Evolutionary conservation across 352 stramenopile species (phyloP).

Genomic region (Phytopythium ostracodes): DNA sequence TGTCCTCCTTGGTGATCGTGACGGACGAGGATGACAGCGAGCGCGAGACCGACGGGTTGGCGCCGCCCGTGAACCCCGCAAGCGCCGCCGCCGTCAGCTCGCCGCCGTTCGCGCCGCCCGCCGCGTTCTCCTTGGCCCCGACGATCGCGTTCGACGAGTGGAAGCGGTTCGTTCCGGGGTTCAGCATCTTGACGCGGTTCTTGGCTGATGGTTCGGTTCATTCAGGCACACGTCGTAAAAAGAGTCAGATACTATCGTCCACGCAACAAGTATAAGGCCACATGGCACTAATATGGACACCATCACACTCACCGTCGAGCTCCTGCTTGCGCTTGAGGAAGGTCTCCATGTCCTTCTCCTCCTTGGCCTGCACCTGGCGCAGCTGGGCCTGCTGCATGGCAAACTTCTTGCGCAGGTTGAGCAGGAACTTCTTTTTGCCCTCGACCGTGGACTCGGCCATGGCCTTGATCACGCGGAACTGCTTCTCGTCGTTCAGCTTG

Average conservation of each 20-base stretch:
- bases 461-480: conserved; percentile 83
- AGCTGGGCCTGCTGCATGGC: conserved; percentile 54
- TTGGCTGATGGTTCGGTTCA: conserved; percentile 25
- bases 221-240: neutral
- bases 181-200: conserved; percentile 65
- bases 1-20: conserved; percentile 79
- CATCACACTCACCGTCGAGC: conserved; percentile 48
- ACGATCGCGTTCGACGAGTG: conserved; percentile 72
- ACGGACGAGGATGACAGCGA: conserved; percentile 70
- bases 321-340: conserved; percentile 72
- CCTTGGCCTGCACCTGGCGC: conserved; percentile 39
- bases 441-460: conserved; percentile 77
- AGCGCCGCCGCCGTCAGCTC: conserved; percentile 29
- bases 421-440: conserved; percentile 77
- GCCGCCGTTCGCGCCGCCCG: conserved; percentile 15
- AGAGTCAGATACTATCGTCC: neutral
- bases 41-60: conserved; percentile 22
- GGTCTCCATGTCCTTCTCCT: conserved; percentile 59
- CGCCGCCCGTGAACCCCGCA: conserved; percentile 12
- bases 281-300: too few species aligned
- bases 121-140: conserved; percentile 41
- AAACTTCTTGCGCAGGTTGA: conserved; percentile 71
- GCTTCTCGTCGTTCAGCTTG: conserved; percentile 72
- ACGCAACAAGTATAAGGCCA: neutral
- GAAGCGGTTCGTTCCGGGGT: conserved; percentile 55